These are phyloP conservation scores for Trichoderma harzianum DNA, from an alignment of 2,329 filamentous ascomycete genomes.

Conservation along the genomic window DNA sequence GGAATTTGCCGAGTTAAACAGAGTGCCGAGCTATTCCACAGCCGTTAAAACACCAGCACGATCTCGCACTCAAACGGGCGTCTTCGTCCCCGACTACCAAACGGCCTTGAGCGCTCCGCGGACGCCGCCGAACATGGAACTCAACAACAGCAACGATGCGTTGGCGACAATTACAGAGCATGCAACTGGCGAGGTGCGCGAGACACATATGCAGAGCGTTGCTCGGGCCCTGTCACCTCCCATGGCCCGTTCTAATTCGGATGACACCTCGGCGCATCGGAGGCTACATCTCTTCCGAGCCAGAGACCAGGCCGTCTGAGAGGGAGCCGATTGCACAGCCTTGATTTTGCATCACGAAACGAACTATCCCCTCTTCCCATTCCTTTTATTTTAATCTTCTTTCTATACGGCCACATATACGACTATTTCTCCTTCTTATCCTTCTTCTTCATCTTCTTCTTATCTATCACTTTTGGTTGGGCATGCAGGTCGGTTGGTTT, in stretches of 20 bases:
- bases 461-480: neutral
- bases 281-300: slow-evolving; percentile 37
- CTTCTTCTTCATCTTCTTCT: neutral
- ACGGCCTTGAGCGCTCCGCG: slow-evolving; percentile 55
- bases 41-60: slow-evolving; percentile 64
- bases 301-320: slow-evolving; percentile 33
- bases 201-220: slow-evolving; percentile 20
- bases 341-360: neutral
- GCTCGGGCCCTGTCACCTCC: neutral
- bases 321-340: neutral
- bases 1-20: slow-evolving; percentile 63
- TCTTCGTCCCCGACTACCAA: slow-evolving; percentile 63
- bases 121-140: slow-evolving; percentile 42
- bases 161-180: slow-evolving; percentile 35
- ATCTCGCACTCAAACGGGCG: slow-evolving; percentile 47
- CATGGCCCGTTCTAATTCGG: slow-evolving; percentile 1
- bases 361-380: neutral
- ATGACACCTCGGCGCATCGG: slow-evolving; percentile 21
- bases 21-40: slow-evolving; percentile 74
- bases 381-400: neutral
- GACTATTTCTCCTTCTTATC: neutral
- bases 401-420: neutral
- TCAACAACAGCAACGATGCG: slow-evolving; percentile 27
- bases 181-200: slow-evolving; percentile 22
- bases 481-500: neutral